These are phyloP conservation scores for Pichia sp. DNA, from an alignment of 1,139 yeast genomes.

Conservation along the genomic window DNA sequence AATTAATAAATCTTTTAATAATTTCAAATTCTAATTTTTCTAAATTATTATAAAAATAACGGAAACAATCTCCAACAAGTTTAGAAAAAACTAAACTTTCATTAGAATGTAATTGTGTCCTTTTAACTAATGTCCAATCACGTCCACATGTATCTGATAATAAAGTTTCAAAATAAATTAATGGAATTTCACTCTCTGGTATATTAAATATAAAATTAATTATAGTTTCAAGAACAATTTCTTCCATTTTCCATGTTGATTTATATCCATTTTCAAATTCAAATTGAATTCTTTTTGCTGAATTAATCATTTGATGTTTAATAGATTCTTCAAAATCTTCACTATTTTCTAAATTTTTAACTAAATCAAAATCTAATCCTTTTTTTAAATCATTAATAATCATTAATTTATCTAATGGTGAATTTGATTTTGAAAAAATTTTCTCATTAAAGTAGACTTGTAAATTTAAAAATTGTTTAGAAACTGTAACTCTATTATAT, in stretches of 20 bases:
- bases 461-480: constrained; percentile 72
- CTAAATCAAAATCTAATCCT: constrained; percentile 30
- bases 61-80: constrained; percentile 87
- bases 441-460: constrained; percentile 67
- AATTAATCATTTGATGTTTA: constrained; percentile 27
- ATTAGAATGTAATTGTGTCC: constrained; percentile 15
- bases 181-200: constrained; percentile 61
- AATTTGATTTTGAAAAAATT: constrained; percentile 78
- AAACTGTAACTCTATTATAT: constrained; percentile 82
- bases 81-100: constrained; percentile 85
- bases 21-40: constrained; percentile 71
- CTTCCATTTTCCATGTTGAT: constrained; percentile 88
- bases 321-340: constrained; percentile 30
- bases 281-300: constrained; percentile 30
- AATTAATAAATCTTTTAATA: constrained; percentile 68
- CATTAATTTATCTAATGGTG: constrained; percentile 65
- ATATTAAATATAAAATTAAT: constrained; percentile 71
- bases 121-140: constrained; percentile 30
- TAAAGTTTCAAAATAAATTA: constrained; percentile 79
- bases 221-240: constrained; percentile 78
- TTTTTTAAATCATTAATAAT: constrained; percentile 29
- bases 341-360: constrained; percentile 31
- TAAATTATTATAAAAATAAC: constrained; percentile 70
- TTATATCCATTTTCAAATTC: constrained; percentile 35
- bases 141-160: constrained; percentile 78